Conservation (phyloP, 2,329 filamentous ascomycete species). For the Calonectria hawksworthii region DNA sequence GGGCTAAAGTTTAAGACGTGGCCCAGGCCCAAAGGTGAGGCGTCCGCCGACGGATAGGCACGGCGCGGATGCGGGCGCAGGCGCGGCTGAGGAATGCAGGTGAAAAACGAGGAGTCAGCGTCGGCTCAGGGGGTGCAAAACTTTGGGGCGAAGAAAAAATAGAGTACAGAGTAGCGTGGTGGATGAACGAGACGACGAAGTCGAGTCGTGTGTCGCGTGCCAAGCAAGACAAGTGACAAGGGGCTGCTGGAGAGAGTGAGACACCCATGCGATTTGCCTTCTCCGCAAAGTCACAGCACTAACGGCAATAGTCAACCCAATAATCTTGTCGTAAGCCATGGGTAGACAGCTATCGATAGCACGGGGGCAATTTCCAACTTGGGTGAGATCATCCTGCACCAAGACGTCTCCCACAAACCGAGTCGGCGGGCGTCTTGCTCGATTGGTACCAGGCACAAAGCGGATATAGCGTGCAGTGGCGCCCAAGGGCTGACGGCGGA, state of each 20-base stretch:
- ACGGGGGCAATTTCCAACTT: conserved; percentile 35
- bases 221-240: neutral
- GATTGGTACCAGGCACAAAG: neutral
- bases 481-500: neutral
- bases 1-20: neutral
- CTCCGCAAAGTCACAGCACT: neutral
- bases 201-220: neutral
- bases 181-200: neutral
- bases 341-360: conserved; percentile 5
- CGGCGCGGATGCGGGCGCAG: neutral
- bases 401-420: neutral
- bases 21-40: neutral
- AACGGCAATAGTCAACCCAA: neutral
- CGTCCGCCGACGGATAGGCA: neutral
- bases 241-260: neutral
- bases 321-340: neutral
- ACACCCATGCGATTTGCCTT: neutral
- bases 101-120: neutral
- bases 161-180: neutral
- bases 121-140: neutral
- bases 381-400: neutral
- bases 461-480: neutral
- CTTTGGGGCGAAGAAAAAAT: neutral
- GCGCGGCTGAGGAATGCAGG: neutral
- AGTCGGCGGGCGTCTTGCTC: neutral